A percentile compares a stretch with the other conserved stretches of the same genome.
These are phyloP conservation scores for Pseudozyma thailandica DNA, from an alignment of 1,284 basidiomycete species.

Conservation along the genomic window DNA sequence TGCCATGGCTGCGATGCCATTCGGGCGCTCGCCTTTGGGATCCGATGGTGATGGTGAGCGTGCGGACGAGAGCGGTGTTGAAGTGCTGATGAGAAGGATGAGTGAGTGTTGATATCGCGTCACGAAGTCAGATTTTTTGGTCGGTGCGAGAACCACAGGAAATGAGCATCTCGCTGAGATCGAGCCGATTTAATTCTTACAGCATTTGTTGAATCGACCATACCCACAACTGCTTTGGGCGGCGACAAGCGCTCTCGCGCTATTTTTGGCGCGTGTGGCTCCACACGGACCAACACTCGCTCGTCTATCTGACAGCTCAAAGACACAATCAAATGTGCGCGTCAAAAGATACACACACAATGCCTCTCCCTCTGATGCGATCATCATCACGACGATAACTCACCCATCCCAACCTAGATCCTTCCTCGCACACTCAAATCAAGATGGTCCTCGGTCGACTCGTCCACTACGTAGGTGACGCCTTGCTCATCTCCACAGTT, in stretches of 20 bases:
- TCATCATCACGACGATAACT: no score
- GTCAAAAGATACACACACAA: not conserved
- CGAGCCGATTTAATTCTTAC: no score
- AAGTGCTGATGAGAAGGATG: not conserved
- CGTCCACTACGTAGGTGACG: constrained; percentile 85
- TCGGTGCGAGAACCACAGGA: no score
- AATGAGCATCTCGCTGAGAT: no score
- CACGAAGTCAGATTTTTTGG: not conserved
- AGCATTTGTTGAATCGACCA: no score
- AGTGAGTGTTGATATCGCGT: constrained; percentile 1
- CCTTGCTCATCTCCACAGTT: constrained; percentile 85
- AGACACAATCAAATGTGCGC: not conserved
- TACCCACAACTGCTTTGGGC: no score
- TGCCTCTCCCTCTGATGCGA: no score
- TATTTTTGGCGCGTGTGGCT: no score
- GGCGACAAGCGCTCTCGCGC: no score
- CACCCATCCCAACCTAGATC: not conserved
- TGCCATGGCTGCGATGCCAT: constrained; percentile 41
- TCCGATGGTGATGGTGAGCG: not conserved
- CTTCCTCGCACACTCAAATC: not conserved
- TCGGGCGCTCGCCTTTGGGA: no score
- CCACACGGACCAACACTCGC: constrained; percentile 1
- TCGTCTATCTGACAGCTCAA: not conserved
- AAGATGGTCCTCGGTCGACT: constrained; percentile 74
- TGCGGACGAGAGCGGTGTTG: not conserved